Evolutionary conservation across 2,329 filamentous ascomycete species (phyloP).

Genomic region (Cyphellophora attinorum): DNA sequence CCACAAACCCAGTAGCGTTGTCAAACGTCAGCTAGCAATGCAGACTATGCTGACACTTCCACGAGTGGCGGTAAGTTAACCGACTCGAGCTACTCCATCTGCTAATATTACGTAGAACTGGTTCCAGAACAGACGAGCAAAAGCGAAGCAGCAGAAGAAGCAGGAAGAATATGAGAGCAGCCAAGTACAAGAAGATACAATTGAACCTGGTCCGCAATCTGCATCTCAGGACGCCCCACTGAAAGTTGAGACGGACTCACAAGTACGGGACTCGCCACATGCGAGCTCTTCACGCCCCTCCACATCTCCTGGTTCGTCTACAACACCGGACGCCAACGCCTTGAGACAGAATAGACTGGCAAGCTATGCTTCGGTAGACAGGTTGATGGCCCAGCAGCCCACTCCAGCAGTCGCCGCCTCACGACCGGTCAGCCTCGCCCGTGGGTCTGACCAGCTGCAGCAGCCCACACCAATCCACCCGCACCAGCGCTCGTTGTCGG

Average conservation of each 20-base stretch:
- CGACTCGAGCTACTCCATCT: constrained; percentile 1
- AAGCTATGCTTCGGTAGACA: background rate
- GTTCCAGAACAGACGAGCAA: constrained; percentile 44
- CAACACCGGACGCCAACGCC: background rate
- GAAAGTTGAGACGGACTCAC: background rate
- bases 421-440: background rate
- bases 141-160: constrained; percentile 41
- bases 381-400: background rate
- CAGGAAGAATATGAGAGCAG: constrained; percentile 39
- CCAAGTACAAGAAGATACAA: constrained; percentile 19
- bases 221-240: background rate
- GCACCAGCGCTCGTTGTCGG: background rate
- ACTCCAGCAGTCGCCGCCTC: background rate
- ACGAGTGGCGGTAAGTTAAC: constrained; percentile 37
- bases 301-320: background rate
- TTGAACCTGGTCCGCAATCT: background rate
- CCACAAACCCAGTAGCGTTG: constrained; percentile 40
- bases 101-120: constrained; percentile 33
- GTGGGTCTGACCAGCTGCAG: too few species aligned
- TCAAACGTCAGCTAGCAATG: constrained; percentile 39
- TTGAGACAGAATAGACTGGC: background rate
- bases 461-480: background rate
- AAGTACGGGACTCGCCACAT: background rate
- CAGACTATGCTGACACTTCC: constrained; percentile 39
- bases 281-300: background rate